phyloP scores from a whole-genome alignment of 1,284 basidiomycete genomes.

The Coniferiporia weirii region DNA sequence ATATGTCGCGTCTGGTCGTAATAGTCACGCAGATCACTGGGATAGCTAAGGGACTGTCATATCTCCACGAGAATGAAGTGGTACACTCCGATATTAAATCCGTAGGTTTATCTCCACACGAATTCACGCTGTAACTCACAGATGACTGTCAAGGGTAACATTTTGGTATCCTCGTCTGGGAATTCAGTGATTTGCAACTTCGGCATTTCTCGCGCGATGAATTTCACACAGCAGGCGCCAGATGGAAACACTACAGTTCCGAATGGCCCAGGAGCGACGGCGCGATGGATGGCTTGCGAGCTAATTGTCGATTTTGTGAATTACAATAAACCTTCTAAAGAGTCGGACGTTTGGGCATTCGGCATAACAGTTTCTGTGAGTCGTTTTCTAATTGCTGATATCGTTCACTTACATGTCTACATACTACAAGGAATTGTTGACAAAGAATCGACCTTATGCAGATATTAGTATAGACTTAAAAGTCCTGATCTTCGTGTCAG shows the following conservation, averaged over 20 bases:
- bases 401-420: too few relatives aligned
- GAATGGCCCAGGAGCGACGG: neutral
- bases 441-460: neutral
- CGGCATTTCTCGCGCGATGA: neutral
- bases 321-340: neutral
- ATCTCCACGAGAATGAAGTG: neutral
- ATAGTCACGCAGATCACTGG: neutral
- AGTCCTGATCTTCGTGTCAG: neutral
- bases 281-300: neutral
- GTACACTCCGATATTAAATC: constrained; percentile 9
- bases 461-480: neutral
- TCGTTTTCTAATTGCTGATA: neutral
- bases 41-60: neutral
- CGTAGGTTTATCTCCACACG: neutral
- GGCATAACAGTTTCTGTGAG: constrained; percentile 13
- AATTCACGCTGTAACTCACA: neutral
- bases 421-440: neutral
- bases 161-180: neutral
- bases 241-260: neutral
- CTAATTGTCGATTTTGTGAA: neutral
- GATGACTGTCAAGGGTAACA: neutral
- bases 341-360: constrained; percentile 14
- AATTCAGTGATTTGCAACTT: neutral
- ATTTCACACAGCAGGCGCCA: neutral
- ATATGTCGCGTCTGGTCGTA: neutral